Percentiles rank a stretch among this genome's conserved stretches.
These are phyloP conservation scores for Auriscalpium vulgare DNA, from an alignment of 768 basidiomycete species.

Conservation along the genomic window DNA sequence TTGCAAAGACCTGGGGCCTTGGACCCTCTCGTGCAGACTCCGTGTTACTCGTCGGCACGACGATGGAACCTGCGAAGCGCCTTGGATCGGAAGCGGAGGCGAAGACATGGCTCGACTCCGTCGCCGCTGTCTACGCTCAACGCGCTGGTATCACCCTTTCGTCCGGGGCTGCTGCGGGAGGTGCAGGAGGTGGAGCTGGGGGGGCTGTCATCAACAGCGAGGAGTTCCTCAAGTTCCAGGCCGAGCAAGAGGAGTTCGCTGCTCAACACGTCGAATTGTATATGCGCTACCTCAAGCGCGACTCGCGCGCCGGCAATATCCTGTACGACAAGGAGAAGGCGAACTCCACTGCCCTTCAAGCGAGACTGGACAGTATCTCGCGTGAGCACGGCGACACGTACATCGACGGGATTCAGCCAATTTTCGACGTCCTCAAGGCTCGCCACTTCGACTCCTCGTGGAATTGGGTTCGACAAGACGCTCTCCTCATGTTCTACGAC, in stretches of 20 bases:
- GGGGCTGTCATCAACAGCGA: constrained; percentile 95
- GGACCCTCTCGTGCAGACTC: constrained; percentile 85
- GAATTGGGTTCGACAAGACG: constrained; percentile 99
- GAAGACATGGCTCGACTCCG: constrained; percentile 85
- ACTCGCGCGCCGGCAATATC: constrained; percentile 88
- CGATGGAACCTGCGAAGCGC: constrained; percentile 91
- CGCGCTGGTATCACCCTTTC: constrained; percentile 82
- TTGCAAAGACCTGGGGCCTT: constrained; percentile 93
- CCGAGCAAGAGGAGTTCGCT: constrained; percentile 87
- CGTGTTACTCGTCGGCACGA: constrained; percentile 84
- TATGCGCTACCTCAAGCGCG: constrained; percentile 93
- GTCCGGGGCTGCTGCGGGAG: constrained; percentile 54
- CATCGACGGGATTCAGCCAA: constrained; percentile 89
- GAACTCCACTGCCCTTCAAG: constrained; percentile 62
- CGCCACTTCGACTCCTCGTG: constrained; percentile 98
- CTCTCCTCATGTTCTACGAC: constrained; percentile 94
- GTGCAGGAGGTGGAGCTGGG: constrained; percentile 51
- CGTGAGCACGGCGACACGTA: constrained; percentile 92
- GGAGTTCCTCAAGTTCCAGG: constrained; percentile 94
- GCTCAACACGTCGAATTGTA: constrained; percentile 91
- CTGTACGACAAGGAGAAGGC: constrained; percentile 84
- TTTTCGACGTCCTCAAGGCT: constrained; percentile 92
- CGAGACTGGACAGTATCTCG: constrained; percentile 79
- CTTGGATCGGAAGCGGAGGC: constrained; percentile 86
- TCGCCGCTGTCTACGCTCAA: constrained; percentile 81